Evolutionary conservation across 306 rosid species (phyloP), one percentile per base, ranked within the genome.

Genomic region (Albizia julibrissin): DNA sequence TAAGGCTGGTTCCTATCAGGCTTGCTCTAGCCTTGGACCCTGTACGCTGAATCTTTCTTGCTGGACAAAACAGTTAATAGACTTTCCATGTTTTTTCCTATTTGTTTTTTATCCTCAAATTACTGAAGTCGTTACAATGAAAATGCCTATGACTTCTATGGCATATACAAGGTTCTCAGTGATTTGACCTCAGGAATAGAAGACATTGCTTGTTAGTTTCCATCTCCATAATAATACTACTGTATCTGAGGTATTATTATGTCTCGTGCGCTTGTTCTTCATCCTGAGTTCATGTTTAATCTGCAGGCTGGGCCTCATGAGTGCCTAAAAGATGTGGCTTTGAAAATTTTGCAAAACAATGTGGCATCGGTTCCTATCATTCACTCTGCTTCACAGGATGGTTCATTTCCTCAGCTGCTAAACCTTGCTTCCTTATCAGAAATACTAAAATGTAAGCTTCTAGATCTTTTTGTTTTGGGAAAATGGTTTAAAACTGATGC

Each of bases 361-460:
- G 94, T 93, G 84, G 87, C 97, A 15, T 86, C 91, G 0, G 85
- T 93, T 85, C 97, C 97, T 72, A 77, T 93, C 65, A 78, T 90
- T 81, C 87, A 88, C 72, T 87, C 90, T 77, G 56, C 88, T 77
- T 81, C 87, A 10, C 88, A 84, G 70, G 88, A 87, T 84, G 94
- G 89, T 79, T 90, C 91, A 80, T 81, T 50, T 86, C 94, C 96
- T 19, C 91, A 90, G 84, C 87, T 93, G 49, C 86, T 93, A 79
- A 92, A 93, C 84, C 86, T 90, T 85, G 92, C 97, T 79, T 90
- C 94, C 78, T 82, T 93, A 61, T 91, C 96, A 1, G 96, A 92
- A 77, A 78, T 91, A 80, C 89, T 93, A 74, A 91, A 89, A 86
- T 85, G 97, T 93, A 85, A 83, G 91, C 76, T 70, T 75, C 66